Evolutionary conservation across 345 rosid genomes (phyloP).

Genomic region (Noccaea bulbosa): DNA sequence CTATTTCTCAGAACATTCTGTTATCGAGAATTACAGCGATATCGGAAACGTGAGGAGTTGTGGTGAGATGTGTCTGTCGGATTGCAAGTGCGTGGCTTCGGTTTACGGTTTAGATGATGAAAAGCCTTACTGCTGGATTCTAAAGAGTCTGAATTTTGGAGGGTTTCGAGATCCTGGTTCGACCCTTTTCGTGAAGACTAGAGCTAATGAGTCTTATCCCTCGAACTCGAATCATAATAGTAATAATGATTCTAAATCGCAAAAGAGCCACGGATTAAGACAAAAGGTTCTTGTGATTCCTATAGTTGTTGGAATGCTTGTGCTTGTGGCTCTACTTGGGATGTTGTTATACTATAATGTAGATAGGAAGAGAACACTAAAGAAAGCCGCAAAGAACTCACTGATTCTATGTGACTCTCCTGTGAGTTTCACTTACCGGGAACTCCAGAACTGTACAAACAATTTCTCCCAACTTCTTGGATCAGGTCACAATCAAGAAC

Average conservation of each 20-base stretch:
- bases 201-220: conserved; percentile 51
- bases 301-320: conserved; percentile 60
- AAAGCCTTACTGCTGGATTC: conserved; percentile 87
- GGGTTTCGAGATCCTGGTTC: conserved; percentile 81
- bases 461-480: conserved; percentile 81
- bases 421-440: conserved; percentile 66
- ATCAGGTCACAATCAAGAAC: conserved; percentile 54
- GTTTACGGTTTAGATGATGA: conserved; percentile 89
- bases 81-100: conserved; percentile 86
- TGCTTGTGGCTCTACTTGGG: conserved; percentile 66
- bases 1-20: conserved; percentile 67
- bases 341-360: conserved; percentile 66
- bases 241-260: conserved; percentile 19
- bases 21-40: conserved; percentile 72
- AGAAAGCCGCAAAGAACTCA: conserved; percentile 57
- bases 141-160: conserved; percentile 73
- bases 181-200: conserved; percentile 71
- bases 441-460: conserved; percentile 64
- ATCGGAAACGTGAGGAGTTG: conserved; percentile 55
- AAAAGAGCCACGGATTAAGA: conserved; percentile 30
- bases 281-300: conserved; percentile 65
- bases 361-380: conserved; percentile 57
- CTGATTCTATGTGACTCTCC: conserved; percentile 70
- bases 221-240: conserved; percentile 23
- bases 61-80: conserved; percentile 73